Evolutionary conservation across 352 stramenopile genomes (phyloP).

Genomic region (Globisporangium mamillatum): DNA sequence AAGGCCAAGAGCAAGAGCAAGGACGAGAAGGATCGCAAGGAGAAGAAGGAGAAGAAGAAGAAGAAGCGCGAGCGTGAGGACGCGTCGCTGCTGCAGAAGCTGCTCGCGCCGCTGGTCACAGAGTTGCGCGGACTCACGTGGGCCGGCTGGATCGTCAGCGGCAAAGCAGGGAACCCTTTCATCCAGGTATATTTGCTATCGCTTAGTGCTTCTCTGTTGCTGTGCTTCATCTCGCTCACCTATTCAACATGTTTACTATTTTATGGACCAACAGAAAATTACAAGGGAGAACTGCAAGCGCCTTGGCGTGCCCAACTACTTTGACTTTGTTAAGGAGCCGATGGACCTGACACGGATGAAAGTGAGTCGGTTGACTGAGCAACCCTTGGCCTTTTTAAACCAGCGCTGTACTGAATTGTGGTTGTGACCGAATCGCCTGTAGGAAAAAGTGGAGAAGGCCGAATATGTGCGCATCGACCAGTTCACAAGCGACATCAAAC

Average conservation of each 20-base stretch:
- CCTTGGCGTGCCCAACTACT: slow-evolving; percentile 80
- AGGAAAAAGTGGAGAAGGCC: slow-evolving; percentile 69
- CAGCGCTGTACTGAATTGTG: background rate
- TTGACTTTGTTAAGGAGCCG: slow-evolving; percentile 77
- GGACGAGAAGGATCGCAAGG: slow-evolving; percentile 71
- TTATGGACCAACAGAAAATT: slow-evolving; percentile 46
- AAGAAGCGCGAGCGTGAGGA: slow-evolving; percentile 80
- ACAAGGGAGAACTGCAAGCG: slow-evolving; percentile 84
- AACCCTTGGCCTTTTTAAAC: background rate
- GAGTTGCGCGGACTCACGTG: slow-evolving; percentile 72
- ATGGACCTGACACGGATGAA: slow-evolving; percentile 87
- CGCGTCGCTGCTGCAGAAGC: slow-evolving; percentile 61
- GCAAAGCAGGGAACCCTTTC: slow-evolving; percentile 78
- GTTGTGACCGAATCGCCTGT: background rate
- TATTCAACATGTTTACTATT: background rate
- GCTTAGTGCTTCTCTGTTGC: background rate
- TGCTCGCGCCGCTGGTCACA: slow-evolving; percentile 61
- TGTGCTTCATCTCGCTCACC: background rate
- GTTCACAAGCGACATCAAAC: slow-evolving; percentile 73
- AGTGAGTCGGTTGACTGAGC: slow-evolving; percentile 3
- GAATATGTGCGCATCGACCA: slow-evolving; percentile 79
- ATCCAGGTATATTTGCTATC: slow-evolving; percentile 28
- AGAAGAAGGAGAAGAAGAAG: slow-evolving; percentile 86
- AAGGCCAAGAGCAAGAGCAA: slow-evolving; percentile 51
- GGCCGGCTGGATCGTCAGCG: slow-evolving; percentile 66